phyloP scores from a whole-genome alignment of 2,329 filamentous ascomycete species.

The Alternaria gaisen region DNA sequence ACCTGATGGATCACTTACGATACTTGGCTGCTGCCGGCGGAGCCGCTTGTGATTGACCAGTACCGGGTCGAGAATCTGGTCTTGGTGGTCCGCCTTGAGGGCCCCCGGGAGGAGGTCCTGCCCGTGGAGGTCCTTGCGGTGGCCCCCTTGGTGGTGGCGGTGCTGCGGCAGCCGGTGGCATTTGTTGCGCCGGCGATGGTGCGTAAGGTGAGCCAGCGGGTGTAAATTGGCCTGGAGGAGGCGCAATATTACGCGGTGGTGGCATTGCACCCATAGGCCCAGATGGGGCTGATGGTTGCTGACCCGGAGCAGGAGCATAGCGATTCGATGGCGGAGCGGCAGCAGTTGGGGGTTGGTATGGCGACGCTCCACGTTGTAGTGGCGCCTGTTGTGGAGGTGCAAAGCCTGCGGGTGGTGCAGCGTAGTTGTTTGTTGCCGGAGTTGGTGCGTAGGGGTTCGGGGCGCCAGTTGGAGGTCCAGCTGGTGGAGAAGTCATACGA shows the following conservation, averaged over 20 bases:
- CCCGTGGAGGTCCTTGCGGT: slow-evolving; percentile 54
- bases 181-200: slow-evolving; percentile 45
- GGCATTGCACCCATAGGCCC: slow-evolving; percentile 46
- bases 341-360: slow-evolving; percentile 85
- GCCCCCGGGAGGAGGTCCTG: slow-evolving; percentile 49
- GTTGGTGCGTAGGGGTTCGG: slow-evolving; percentile 72
- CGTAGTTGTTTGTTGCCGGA: slow-evolving; percentile 62
- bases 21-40: slow-evolving; percentile 69
- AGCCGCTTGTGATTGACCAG: slow-evolving; percentile 60
- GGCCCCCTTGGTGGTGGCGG: slow-evolving; percentile 55
- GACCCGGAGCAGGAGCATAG: slow-evolving; percentile 71
- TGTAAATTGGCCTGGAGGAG: slow-evolving; percentile 51
- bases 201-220: slow-evolving; percentile 34
- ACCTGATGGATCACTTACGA: slow-evolving; percentile 62
- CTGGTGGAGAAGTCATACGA: slow-evolving; percentile 73
- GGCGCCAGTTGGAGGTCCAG: slow-evolving; percentile 59
- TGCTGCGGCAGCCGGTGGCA: slow-evolving; percentile 51
- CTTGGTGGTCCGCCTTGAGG: slow-evolving; percentile 50
- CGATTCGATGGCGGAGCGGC: slow-evolving; percentile 65
- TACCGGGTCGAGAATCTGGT: slow-evolving; percentile 55
- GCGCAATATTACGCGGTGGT: slow-evolving; percentile 55
- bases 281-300: slow-evolving; percentile 57
- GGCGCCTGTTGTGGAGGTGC: slow-evolving; percentile 63
- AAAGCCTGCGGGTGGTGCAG: slow-evolving; percentile 59
- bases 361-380: slow-evolving; percentile 79